Conservation (phyloP, 257 asterid genomes). For the Solanum habrochaites region DNA sequence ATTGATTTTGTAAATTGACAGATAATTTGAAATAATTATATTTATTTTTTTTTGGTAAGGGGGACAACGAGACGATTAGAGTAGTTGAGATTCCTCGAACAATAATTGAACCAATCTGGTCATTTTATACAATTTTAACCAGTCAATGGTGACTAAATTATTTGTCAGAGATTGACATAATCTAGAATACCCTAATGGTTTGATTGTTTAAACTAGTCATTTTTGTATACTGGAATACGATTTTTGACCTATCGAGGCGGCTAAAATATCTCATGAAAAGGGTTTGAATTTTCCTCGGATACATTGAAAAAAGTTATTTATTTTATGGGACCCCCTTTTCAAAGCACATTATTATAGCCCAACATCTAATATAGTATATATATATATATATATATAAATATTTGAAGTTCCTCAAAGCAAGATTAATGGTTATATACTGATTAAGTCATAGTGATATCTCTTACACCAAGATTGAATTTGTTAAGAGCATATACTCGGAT, state of each 20-base stretch:
- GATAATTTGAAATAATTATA: background rate
- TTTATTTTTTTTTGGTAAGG: too few relatives aligned
- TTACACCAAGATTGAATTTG: background rate
- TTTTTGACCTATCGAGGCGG: background rate
- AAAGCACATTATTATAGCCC: background rate
- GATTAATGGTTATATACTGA: too few relatives aligned
- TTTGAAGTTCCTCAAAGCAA: background rate
- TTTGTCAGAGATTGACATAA: background rate
- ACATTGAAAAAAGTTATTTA: background rate
- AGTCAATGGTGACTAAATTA: background rate
- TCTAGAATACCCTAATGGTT: background rate
- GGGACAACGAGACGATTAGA: background rate
- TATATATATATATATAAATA: too few relatives aligned
- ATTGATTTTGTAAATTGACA: background rate
- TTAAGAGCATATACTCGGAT: too few relatives aligned
- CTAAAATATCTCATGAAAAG: background rate
- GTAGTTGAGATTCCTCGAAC: background rate
- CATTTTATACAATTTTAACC: background rate
- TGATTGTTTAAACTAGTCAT: background rate
- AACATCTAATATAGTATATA: background rate
- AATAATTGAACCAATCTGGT: background rate
- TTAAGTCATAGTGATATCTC: background rate
- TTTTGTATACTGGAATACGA: too few relatives aligned
- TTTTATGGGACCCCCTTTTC: background rate
- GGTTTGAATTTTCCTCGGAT: background rate